phyloP scores from a whole-genome alignment of 352 stramenopile genomes.

The Phytopythium sindhum region DNA sequence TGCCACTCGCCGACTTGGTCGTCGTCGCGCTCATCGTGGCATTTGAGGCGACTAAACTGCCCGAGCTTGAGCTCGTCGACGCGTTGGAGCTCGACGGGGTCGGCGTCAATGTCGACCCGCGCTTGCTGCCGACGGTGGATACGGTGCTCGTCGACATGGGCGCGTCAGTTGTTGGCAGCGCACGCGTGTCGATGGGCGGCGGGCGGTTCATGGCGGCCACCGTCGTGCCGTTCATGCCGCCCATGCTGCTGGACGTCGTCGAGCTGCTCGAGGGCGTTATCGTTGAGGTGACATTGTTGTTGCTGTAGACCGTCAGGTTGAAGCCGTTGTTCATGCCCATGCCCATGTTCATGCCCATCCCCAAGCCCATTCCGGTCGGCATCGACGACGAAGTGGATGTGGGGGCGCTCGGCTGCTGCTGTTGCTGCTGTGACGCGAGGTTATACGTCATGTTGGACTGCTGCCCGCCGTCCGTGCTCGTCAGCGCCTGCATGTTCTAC shows the following conservation, averaged over 20 bases:
- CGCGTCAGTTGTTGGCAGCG: slow-evolving; percentile 19
- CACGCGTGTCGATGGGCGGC: slow-evolving; percentile 49
- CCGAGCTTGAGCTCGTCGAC: slow-evolving; percentile 9
- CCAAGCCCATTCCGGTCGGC: neutral
- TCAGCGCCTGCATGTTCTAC: slow-evolving; percentile 22
- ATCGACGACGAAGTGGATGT: neutral
- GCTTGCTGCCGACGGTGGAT: slow-evolving; percentile 20
- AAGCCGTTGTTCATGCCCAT: slow-evolving; percentile 22
- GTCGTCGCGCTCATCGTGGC: neutral
- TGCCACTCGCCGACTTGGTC: slow-evolving; percentile 2
- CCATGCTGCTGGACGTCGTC: slow-evolving; percentile 14
- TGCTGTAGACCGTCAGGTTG: slow-evolving; percentile 10
- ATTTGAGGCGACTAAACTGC: neutral
- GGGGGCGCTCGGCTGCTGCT: slow-evolving; percentile 8
- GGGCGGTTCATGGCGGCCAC: slow-evolving; percentile 18
- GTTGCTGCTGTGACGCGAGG: slow-evolving; percentile 9
- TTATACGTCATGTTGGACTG: slow-evolving; percentile 17
- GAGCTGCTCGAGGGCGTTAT: slow-evolving; percentile 17
- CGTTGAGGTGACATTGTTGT: slow-evolving; percentile 10
- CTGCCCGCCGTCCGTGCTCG: slow-evolving; percentile 19
- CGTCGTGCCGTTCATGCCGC: slow-evolving; percentile 4
- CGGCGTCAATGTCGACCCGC: slow-evolving; percentile 30
- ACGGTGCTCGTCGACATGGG: slow-evolving; percentile 18
- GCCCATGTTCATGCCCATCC: slow-evolving; percentile 20
- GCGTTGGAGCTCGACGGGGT: slow-evolving; percentile 34